phyloP scores from a whole-genome alignment of 352 stramenopile genomes.

The Stephanocyclus meneghinianus region DNA sequence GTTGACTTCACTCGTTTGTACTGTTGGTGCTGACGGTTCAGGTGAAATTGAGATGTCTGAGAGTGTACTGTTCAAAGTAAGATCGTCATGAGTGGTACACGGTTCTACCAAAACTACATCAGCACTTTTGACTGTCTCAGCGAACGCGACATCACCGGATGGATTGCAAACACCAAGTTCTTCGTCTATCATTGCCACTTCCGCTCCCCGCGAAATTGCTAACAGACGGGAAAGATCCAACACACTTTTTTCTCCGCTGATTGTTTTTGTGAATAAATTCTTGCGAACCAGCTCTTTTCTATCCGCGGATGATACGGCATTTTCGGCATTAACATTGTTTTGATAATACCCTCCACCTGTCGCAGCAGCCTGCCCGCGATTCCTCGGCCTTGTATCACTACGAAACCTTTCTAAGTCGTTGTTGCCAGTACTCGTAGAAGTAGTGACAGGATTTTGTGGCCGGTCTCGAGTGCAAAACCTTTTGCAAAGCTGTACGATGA shows the following conservation, averaged over 20 bases:
- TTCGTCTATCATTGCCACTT: conserved; percentile 8
- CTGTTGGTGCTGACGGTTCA: background rate
- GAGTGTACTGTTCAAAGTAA: conserved; percentile 1
- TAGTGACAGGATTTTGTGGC: background rate
- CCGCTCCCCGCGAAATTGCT: conserved; percentile 27
- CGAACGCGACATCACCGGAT: background rate
- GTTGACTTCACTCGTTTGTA: background rate
- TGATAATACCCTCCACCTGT: background rate
- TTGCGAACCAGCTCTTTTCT: conserved; percentile 44
- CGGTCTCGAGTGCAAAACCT: background rate
- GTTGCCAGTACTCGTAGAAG: background rate
- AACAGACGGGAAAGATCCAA: conserved; percentile 30
- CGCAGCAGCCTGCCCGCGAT: background rate
- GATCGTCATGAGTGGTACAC: background rate
- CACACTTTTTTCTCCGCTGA: conserved; percentile 45
- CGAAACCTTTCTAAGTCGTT: background rate
- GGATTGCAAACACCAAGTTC: conserved; percentile 4
- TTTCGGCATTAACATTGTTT: background rate
- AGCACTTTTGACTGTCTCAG: background rate
- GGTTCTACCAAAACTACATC: background rate
- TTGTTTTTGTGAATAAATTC: conserved; percentile 46
- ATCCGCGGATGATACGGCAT: background rate
- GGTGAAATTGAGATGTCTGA: background rate
- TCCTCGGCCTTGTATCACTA: background rate
- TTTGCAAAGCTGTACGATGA: background rate